Evolutionary conservation across 1,139 yeast species (phyloP), one percentile per base, ranked within the genome.

Genomic region (Geotrichum bryndzae): DNA sequence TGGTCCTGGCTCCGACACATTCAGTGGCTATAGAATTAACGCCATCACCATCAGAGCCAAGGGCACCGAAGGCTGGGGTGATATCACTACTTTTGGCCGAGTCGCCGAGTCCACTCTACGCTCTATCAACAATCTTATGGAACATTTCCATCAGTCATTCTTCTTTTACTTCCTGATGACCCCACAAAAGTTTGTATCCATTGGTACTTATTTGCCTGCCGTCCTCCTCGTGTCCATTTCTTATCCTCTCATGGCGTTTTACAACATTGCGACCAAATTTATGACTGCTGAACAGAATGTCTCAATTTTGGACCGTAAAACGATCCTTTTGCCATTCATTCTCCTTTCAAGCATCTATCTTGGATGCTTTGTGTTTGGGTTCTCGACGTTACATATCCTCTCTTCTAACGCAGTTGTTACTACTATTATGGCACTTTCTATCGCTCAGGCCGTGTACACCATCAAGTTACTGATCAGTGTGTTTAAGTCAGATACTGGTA

Each of bases 11-110:
- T 86, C 91, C 67, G 97, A 92, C 72, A 90, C 92, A 13, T 94
- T 94, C 72, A 87, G 96, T 58, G 98, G 98, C 1, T 94, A 97
- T 96, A 88, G 95, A 73, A 89, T 95, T 63, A 98, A 94, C 74
- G 88, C 98, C 0, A 76, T 94, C 46, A 90, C 98, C 0, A 73
- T 95, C 51, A 82, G 82, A 61, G 97, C 96, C 0, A 75, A 75
- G 38, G 88, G 87, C 0, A 77, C 77, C 0, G 70, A 72, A 3
- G 89, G 88, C 1, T 81, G 82, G 2, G 80, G 80, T 57, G 98
- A 94, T 75, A 85, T 94, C 58, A 94, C 98, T 0, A 91, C 95
- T 41, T 87, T 90, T 73, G 99, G 99, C 3, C 82, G 99, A 72
- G 81, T 92, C 3, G 83, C 91, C 22, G 99, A 95, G 73, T 90